Conservation (phyloP, 2,329 filamentous ascomycete genomes). For the Dactylellina parvicollis region DNA sequence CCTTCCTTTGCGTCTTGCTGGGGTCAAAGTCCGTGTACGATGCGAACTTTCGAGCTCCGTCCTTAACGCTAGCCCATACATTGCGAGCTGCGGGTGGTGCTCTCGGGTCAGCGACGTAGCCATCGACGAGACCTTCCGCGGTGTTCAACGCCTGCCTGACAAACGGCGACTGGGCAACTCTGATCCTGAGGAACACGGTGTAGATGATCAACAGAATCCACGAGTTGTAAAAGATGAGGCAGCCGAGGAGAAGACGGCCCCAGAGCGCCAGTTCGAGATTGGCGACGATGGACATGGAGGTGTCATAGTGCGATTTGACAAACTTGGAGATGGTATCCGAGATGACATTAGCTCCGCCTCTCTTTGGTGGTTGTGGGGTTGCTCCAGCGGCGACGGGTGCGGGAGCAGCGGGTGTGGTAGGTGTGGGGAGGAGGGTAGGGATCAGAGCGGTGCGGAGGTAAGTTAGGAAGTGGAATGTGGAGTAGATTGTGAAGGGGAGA, state of each 20-base stretch:
- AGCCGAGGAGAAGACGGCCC: slow-evolving; percentile 81
- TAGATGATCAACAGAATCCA: slow-evolving; percentile 89
- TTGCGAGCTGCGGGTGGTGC: slow-evolving; percentile 57
- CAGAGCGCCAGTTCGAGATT: slow-evolving; percentile 87
- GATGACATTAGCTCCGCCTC: slow-evolving; percentile 71
- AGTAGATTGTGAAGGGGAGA: slow-evolving; percentile 95
- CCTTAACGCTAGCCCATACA: slow-evolving; percentile 56
- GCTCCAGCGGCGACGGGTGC: slow-evolving; percentile 66
- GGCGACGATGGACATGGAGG: slow-evolving; percentile 92
- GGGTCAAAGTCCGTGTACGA: slow-evolving; percentile 30
- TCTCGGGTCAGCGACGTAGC: slow-evolving; percentile 55
- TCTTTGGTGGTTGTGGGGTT: slow-evolving; percentile 64
- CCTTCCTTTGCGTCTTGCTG: slow-evolving; percentile 23
- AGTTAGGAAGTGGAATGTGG: slow-evolving; percentile 96
- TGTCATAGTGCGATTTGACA: slow-evolving; percentile 97
- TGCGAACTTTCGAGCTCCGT: slow-evolving; percentile 56
- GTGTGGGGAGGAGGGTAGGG: slow-evolving; percentile 79
- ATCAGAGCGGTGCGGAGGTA: slow-evolving; percentile 94
- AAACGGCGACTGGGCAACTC: slow-evolving; percentile 88
- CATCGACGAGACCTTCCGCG: slow-evolving; percentile 56
- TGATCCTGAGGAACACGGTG: slow-evolving; percentile 89
- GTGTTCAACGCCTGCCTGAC: slow-evolving; percentile 64
- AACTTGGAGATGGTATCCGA: slow-evolving; percentile 88
- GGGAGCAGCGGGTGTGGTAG: slow-evolving; percentile 60
- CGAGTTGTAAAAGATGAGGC: slow-evolving; percentile 86